Evolutionary conservation across 495 filamentous ascomycete species (phyloP).

Genomic region (Chaetomium fimeti): DNA sequence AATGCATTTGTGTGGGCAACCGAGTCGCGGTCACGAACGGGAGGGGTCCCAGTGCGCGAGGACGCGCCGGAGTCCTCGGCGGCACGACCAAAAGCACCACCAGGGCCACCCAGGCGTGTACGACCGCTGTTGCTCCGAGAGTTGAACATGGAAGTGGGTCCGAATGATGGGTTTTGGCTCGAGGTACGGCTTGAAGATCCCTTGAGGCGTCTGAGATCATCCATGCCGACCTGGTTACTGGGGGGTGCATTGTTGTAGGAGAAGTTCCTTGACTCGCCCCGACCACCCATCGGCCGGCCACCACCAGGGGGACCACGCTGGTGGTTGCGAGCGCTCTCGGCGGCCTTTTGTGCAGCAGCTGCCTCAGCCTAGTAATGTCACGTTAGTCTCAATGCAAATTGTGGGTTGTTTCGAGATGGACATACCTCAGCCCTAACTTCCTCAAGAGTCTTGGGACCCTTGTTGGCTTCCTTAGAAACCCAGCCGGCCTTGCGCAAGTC

Average conservation of each 20-base stretch:
- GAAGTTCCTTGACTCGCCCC: constrained; percentile 82
- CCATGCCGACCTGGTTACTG: constrained; percentile 81
- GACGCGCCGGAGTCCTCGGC: constrained; percentile 72
- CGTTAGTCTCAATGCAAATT: constrained; percentile 24
- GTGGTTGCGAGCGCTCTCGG: constrained; percentile 58
- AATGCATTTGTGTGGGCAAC: constrained; percentile 79
- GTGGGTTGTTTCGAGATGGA: constrained; percentile 6
- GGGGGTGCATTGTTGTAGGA: constrained; percentile 63
- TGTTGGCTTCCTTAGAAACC: constrained; percentile 81
- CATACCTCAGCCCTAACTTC: constrained; percentile 83
- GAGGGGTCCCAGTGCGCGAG: constrained; percentile 84
- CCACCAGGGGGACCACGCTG: constrained; percentile 58
- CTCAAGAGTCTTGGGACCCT: constrained; percentile 93
- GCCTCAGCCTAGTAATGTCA: constrained; percentile 54
- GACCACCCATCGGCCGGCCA: constrained; percentile 67
- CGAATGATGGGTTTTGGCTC: constrained; percentile 66
- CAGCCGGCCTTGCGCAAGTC: constrained; percentile 76
- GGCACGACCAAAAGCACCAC: constrained; percentile 64
- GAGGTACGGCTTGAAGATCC: constrained; percentile 52
- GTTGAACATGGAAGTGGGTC: constrained; percentile 75
- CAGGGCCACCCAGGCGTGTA: constrained; percentile 62
- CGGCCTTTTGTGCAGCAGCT: constrained; percentile 64
- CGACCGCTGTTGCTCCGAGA: constrained; percentile 79
- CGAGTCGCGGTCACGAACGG: constrained; percentile 65
- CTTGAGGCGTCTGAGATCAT: constrained; percentile 81